Evolutionary conservation across 2,329 filamentous ascomycete species (phyloP).

Genomic region (Domatiomyces catenatus): DNA sequence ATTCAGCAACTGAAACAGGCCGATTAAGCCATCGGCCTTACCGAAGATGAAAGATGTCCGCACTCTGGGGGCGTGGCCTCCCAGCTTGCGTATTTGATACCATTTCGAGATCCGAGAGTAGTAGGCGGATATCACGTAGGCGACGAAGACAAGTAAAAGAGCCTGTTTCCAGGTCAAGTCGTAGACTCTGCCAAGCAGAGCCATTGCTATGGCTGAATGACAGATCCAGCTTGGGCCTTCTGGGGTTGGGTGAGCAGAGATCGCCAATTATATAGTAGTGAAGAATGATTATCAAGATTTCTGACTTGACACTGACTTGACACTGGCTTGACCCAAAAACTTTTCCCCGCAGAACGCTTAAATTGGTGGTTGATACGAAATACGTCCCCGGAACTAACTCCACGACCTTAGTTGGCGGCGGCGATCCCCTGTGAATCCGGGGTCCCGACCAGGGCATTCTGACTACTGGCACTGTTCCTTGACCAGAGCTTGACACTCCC

Average conservation of each 20-base stretch:
- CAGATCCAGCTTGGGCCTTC: neutral
- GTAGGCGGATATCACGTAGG: conserved; percentile 7
- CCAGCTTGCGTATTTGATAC: conserved; percentile 6
- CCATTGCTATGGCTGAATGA: neutral
- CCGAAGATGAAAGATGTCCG: conserved; percentile 11
- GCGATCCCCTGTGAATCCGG: conserved; percentile 31
- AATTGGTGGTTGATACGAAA: too few species aligned
- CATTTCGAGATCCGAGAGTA: conserved; percentile 8
- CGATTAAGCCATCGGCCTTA: neutral
- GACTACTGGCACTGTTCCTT: conserved; percentile 39
- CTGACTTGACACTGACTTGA: neutral
- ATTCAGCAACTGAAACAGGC: neutral
- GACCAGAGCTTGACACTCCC: conserved; percentile 47
- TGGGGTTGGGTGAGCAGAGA: neutral
- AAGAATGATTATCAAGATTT: too few species aligned
- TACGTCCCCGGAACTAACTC: conserved; percentile 56
- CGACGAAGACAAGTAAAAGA: conserved; percentile 1
- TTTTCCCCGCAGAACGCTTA: too few species aligned
- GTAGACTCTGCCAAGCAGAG: neutral
- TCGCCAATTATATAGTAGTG: neutral
- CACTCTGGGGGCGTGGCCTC: conserved; percentile 7
- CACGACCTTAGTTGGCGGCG: conserved; percentile 51
- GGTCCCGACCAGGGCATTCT: conserved; percentile 43
- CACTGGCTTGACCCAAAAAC: too few species aligned
- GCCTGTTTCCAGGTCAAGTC: conserved; percentile 6